Conservation (phyloP, 2,329 filamentous ascomycete genomes). For the Graphium sp. region DNA sequence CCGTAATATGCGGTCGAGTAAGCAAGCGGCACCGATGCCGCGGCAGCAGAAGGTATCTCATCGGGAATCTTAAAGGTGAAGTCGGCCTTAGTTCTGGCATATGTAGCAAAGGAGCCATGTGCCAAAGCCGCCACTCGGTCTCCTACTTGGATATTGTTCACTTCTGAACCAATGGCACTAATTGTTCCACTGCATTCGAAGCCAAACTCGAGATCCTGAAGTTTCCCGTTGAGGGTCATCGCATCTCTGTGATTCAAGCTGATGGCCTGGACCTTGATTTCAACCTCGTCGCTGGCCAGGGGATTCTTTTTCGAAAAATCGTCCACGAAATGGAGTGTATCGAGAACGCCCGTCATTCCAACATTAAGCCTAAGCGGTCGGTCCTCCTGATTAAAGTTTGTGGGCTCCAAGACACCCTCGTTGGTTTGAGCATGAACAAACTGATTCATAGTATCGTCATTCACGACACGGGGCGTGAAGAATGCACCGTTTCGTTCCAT, state of each 20-base stretch:
- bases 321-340: slow-evolving; percentile 21
- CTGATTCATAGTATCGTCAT: slow-evolving; percentile 22
- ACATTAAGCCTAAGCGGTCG: slow-evolving; percentile 20
- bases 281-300: slow-evolving; percentile 18
- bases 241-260: slow-evolving; percentile 29
- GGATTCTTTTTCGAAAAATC: slow-evolving; percentile 11
- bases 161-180: slow-evolving; percentile 9
- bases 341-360: slow-evolving; percentile 17
- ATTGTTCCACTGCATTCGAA: slow-evolving; percentile 22
- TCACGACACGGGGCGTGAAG: slow-evolving; percentile 20
- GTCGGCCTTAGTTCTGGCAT: slow-evolving; percentile 13
- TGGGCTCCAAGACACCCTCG: slow-evolving; percentile 16
- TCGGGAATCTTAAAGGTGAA: slow-evolving; percentile 19
- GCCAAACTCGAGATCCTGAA: slow-evolving; percentile 15
- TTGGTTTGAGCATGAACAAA: slow-evolving; percentile 24
- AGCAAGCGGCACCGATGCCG: slow-evolving; percentile 20
- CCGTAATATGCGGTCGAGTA: slow-evolving; percentile 22
- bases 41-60: slow-evolving; percentile 17
- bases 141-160: slow-evolving; percentile 39
- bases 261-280: slow-evolving; percentile 23
- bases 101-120: slow-evolving; percentile 15
- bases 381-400: slow-evolving; percentile 19
- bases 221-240: slow-evolving; percentile 22
- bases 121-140: slow-evolving; percentile 52
- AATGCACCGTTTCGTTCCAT: slow-evolving; percentile 19